phyloP scores from a whole-genome alignment of 2,329 filamentous ascomycete genomes.

The Colletotrichum euphorbiae region DNA sequence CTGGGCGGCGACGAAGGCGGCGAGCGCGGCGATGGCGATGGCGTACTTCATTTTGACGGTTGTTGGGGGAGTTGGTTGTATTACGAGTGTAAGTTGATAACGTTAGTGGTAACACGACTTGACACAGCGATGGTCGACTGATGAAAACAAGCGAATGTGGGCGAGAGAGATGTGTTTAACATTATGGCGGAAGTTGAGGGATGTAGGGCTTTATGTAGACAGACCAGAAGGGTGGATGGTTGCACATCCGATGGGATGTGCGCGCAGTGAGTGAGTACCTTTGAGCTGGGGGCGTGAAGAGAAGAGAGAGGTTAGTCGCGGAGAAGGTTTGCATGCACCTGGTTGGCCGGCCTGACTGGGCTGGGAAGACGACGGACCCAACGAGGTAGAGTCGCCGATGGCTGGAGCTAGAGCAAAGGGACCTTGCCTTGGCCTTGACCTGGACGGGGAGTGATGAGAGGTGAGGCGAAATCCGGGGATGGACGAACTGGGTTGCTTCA shows the following conservation, averaged over 20 bases:
- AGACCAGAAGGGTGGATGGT: not conserved
- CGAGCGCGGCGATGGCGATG: conserved; percentile 46
- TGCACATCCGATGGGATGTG: not conserved
- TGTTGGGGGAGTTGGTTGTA: conserved; percentile 26
- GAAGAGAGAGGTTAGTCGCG: conserved; percentile 8
- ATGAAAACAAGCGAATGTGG: conserved; percentile 26
- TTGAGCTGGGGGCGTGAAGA: conserved; percentile 2
- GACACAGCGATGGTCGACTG: conserved; percentile 20
- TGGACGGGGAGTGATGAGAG: not conserved
- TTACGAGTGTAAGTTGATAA: conserved; percentile 6
- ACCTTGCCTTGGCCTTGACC: not conserved
- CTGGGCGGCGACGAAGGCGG: conserved; percentile 50
- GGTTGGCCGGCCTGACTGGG: conserved; percentile 3
- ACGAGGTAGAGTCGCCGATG: conserved; percentile 1
- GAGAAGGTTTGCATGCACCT: conserved; percentile 18
- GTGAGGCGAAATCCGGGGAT: conserved; percentile 15
- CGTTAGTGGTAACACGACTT: conserved; percentile 29
- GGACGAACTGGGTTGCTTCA: conserved; percentile 6
- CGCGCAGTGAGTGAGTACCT: conserved; percentile 5
- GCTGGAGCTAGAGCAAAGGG: conserved; percentile 7
- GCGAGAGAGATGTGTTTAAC: not conserved
- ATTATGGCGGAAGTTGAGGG: conserved; percentile 20
- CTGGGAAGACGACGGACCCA: conserved; percentile 6
- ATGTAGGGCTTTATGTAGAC: conserved; percentile 34
- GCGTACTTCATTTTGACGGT: conserved; percentile 42